Percentiles rank a stretch among this genome's conserved stretches.
Conservation (phyloP, 2,329 filamentous ascomycete species). For the Colletotrichum eleusines region DNA sequence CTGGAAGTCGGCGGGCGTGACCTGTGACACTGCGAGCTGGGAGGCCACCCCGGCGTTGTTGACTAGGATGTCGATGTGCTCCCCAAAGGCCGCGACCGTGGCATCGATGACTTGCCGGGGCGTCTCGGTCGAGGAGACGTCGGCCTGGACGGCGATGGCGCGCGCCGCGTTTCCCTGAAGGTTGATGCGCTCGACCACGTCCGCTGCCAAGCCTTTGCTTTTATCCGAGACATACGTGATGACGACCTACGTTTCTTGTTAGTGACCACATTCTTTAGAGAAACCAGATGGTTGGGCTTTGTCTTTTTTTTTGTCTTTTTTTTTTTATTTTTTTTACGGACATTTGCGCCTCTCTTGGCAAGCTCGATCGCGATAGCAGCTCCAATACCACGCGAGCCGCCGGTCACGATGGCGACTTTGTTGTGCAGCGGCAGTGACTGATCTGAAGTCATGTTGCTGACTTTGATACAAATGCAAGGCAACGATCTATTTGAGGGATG, state of each 20-base stretch:
- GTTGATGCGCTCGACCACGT: conserved; percentile 1
- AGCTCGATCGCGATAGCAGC: conserved; percentile 69
- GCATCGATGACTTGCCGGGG: background rate
- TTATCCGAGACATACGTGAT: background rate
- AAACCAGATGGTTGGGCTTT: background rate
- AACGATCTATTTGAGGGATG: background rate
- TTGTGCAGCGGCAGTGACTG: conserved; percentile 47
- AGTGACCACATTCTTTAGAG: background rate
- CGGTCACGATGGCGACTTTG: conserved; percentile 40
- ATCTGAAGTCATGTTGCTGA: background rate
- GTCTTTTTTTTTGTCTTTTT: conserved; percentile 46
- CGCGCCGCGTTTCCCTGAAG: background rate
- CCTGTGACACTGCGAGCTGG: background rate
- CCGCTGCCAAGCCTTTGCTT: background rate
- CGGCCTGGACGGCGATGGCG: background rate
- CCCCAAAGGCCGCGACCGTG: background rate
- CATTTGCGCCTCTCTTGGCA: conserved; percentile 58
- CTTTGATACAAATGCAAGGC: no score
- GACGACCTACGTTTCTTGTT: background rate
- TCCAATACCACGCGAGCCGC: conserved; percentile 67
- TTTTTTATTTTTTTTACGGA: conserved; percentile 52
- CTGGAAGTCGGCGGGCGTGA: conserved; percentile 16
- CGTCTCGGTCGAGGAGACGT: conserved; percentile 6
- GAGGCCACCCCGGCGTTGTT: conserved; percentile 30
- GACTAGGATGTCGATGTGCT: conserved; percentile 30